A percentile compares a stretch with the other conserved stretches of the same genome.
Evolutionary conservation across 2,329 filamentous ascomycete genomes (phyloP).

Genomic region (Orbilia quercus): DNA sequence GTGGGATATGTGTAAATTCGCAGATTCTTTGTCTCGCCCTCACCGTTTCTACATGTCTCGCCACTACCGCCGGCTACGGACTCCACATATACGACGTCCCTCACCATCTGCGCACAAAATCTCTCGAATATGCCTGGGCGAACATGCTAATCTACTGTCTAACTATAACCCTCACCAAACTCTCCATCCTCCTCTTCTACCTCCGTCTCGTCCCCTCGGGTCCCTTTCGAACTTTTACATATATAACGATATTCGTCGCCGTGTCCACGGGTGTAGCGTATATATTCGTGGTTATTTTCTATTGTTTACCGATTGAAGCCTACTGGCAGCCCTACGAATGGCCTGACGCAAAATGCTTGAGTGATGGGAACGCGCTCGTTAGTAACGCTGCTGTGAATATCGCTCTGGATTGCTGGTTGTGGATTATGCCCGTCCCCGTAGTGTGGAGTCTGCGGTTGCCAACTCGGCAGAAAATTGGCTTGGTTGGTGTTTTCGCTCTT

Average conservation of each 20-base stretch:
- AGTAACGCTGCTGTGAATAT: conserved; percentile 55
- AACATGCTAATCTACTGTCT: conserved; percentile 51
- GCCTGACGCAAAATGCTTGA: conserved; percentile 41
- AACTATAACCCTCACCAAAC: conserved; percentile 45
- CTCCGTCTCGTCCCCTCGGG: conserved; percentile 38
- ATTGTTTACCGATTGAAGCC: conserved; percentile 47
- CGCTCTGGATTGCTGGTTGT: conserved; percentile 47
- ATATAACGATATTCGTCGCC: conserved; percentile 31
- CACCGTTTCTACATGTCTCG: conserved; percentile 54
- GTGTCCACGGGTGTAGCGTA: conserved; percentile 33
- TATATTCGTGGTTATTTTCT: conserved; percentile 40
- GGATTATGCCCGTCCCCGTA: conserved; percentile 47
- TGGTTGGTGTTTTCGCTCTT: conserved; percentile 46
- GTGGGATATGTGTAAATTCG: background rate
- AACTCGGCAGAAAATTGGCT: conserved; percentile 38
- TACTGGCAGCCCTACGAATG: conserved; percentile 48
- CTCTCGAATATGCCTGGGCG: conserved; percentile 53
- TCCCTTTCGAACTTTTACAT: conserved; percentile 33
- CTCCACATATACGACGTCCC: conserved; percentile 54
- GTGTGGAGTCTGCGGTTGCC: conserved; percentile 47
- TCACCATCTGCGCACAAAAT: conserved; percentile 47
- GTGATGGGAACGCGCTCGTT: conserved; percentile 41
- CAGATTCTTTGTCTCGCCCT: conserved; percentile 53
- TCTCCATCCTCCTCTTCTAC: conserved; percentile 55
- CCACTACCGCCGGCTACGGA: conserved; percentile 53